Conservation (phyloP, 352 stramenopile genomes). For the Phytopythium vexans region DNA sequence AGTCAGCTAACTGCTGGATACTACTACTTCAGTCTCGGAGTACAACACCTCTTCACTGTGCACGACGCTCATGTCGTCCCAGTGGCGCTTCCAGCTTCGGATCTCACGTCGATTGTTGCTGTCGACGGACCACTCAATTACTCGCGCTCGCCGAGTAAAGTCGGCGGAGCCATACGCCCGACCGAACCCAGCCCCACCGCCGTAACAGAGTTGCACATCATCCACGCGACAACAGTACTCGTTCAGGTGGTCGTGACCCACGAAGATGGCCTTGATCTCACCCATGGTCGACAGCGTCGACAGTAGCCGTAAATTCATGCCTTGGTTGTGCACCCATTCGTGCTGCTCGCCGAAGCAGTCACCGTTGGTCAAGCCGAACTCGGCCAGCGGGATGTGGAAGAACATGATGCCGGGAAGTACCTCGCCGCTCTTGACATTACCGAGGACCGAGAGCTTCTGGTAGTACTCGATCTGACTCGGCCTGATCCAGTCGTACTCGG, state of each 20-base stretch:
- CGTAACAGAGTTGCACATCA: slow-evolving; percentile 53
- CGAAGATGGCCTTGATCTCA: slow-evolving; percentile 60
- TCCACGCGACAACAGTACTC: slow-evolving; percentile 47
- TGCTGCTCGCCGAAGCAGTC: slow-evolving; percentile 29
- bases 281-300: slow-evolving; percentile 39
- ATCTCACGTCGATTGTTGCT: slow-evolving; percentile 14
- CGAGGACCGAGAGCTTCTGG: slow-evolving; percentile 20
- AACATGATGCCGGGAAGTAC: slow-evolving; percentile 58
- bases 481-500: slow-evolving; percentile 54
- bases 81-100: slow-evolving; percentile 28
- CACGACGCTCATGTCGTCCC: slow-evolving; percentile 2
- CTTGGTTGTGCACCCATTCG: slow-evolving; percentile 30
- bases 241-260: slow-evolving; percentile 60
- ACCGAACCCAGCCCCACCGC: slow-evolving; percentile 46
- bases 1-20: no score
- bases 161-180: slow-evolving; percentile 21
- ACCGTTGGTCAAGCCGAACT: slow-evolving; percentile 26
- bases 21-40: slow-evolving; percentile 7
- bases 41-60: slow-evolving; percentile 25
- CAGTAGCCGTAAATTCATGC: slow-evolving; percentile 38
- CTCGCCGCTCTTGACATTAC: slow-evolving; percentile 7
- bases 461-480: slow-evolving; percentile 49
- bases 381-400: slow-evolving; percentile 59
- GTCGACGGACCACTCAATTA: slow-evolving; percentile 57
- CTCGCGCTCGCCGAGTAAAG: slow-evolving; percentile 40